Evolutionary conservation across 2,329 filamentous ascomycete species (phyloP), one percentile per base, ranked within the genome.

Genomic region (Claviceps africana): DNA sequence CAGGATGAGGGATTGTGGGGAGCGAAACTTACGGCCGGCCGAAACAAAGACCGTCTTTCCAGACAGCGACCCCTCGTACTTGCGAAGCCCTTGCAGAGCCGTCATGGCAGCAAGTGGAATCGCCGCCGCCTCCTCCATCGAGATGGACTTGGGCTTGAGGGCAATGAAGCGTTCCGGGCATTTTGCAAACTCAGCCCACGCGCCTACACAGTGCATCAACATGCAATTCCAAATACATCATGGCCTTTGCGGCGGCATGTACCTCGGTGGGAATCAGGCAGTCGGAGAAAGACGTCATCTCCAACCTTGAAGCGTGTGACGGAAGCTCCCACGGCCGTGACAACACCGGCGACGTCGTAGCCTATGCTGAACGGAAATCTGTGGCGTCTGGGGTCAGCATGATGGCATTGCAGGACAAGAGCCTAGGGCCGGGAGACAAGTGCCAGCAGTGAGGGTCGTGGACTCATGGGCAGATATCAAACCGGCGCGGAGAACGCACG

Each of bases 301-400:
- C 59, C 58, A 17, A 63, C 56, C 50, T 69, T 68, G 56, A 71
- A 61, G 2, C 57, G 56, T 1, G 56, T 63, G 1, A 69, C 69
- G 1, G 51, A 57, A 6, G 54, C 47, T 5, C 70, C 71, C 17
- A 67, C 55, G 2, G 65, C 65, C 0, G 60, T 57, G 10, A 74
- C 65, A 2, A 60, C 61, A 25, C 72, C 71, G 2, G 68, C 62
- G 43, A 64, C 60, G 54, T 74, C 71, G 53, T 68, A 70, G 35
- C 71, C 72, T 33, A 74, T 65, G 50, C 65, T 66, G 45, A 67
- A 71, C 0, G 71, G 71, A 45, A 73, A 72, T 13, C 66, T 54
- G 30, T 28, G 39, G 6, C 25, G 17, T 8, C n/a, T 21, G 4
- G n/a, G 5, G 22, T 43, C n/a, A 43, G 11, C 33, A 45, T n/a